Base-by-base conservation (phyloP, 345 rosid species). In the Ceriops zippeliana region DNA sequence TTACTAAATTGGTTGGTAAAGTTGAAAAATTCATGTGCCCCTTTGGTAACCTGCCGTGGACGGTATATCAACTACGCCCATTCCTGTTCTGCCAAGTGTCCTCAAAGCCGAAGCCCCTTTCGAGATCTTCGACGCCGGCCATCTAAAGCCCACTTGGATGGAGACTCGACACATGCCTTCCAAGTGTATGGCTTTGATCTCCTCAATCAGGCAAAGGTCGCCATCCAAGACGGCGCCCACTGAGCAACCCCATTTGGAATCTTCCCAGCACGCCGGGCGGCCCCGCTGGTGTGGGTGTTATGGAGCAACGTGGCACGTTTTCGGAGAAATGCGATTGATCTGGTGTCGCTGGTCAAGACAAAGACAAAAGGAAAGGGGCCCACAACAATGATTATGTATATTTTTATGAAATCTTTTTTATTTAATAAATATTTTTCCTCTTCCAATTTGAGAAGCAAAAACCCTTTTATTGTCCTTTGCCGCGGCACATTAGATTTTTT, bases 141-240 rank as follows among this genome's bases (percentile, higher is more conserved):
- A 70, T 62, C 70, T 35, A 62, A 61, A 73, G 59, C 75, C 75
- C 71, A 72, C 35, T 54, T 30, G 20, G 32, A 19, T 57, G 54
- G 74, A 64, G 47, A 16, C 67, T 26, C 59, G 7, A 57, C 13
- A 13, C 27, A 32, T 46, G 35, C 78, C 65, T 7, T 20, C 62
- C 83, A 83, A 77, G 79, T 83, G 83, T 38, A 76, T 57, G 76
- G 66, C 1, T 0, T 0, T 0, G 67, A 80, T 79, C n/a, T 2
- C 22, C 28, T 63, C 42, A 37, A 62, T 46, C 35, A 46, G 10
- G 21, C 61, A 60, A 60, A 61, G 77, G 35, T 73, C 76, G 5
- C 67, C 7, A 15, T 70, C 63, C 28, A 1, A 30, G 69, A 58
- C 71, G 65, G 80, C 61, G 58, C 52, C 74, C 73, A 75, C 73